These are phyloP conservation scores for Fusarium subtropicale DNA, from an alignment of 2,329 filamentous ascomycete species.

Conservation along the genomic window DNA sequence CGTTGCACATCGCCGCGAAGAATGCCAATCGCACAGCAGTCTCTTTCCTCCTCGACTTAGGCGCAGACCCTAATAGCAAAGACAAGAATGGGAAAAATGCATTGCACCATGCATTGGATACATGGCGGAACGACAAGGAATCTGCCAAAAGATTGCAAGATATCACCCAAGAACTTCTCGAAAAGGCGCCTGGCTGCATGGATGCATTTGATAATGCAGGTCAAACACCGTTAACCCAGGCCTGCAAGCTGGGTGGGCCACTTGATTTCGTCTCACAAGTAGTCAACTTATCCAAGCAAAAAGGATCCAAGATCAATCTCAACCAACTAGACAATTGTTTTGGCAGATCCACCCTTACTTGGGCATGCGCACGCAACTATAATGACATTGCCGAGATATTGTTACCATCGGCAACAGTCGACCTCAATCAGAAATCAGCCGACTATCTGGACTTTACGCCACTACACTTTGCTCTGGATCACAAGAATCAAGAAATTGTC, in stretches of 20 bases:
- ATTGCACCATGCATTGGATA: accelerated
- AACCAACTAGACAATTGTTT: no score
- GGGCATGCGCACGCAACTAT: background rate
- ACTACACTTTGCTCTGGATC: background rate
- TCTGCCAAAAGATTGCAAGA: accelerated
- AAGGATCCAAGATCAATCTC: background rate
- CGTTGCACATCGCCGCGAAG: background rate
- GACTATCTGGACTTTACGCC: no score
- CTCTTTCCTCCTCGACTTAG: background rate
- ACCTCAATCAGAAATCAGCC: background rate
- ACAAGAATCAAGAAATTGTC: accelerated
- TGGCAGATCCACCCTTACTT: no score
- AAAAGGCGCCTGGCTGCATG: background rate
- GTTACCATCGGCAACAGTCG: accelerated
- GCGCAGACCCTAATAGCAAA: background rate
- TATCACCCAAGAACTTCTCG: accelerated
- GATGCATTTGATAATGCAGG: accelerated
- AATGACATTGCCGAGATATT: background rate
- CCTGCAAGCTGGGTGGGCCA: accelerated
- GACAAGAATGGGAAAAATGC: accelerated
- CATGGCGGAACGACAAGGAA: accelerated
- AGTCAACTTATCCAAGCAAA: background rate
- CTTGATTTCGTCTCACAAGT: background rate
- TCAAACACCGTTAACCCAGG: background rate
- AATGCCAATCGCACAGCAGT: background rate